phyloP scores from a whole-genome alignment of 2,329 filamentous ascomycete species.

The Chaetomiaceae sp. region DNA sequence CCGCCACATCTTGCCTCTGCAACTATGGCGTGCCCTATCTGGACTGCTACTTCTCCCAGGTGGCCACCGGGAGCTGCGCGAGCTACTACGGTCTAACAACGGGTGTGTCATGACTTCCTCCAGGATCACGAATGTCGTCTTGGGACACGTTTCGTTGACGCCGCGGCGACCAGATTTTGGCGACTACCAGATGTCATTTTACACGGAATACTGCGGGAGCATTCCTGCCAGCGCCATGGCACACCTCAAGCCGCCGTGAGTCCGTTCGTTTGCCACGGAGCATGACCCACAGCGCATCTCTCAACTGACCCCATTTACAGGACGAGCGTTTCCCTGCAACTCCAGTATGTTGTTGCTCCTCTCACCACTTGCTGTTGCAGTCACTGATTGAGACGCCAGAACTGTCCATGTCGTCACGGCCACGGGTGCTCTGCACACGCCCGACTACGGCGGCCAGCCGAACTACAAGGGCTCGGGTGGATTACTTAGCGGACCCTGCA shows the following conservation, averaged over 20 bases:
- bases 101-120: not conserved
- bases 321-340: slow-evolving; percentile 18
- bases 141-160: not conserved
- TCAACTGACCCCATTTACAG: slow-evolving; percentile 2
- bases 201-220: slow-evolving; percentile 16
- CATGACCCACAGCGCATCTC: not conserved
- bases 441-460: slow-evolving; percentile 11
- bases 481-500: slow-evolving; percentile 23
- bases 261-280: not conserved
- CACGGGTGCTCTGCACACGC: not conserved
- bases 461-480: slow-evolving; percentile 20
- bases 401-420: slow-evolving; percentile 18
- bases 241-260: slow-evolving; percentile 18
- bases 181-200: slow-evolving; percentile 19
- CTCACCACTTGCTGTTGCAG: too few species aligned
- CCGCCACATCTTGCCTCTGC: slow-evolving; percentile 21
- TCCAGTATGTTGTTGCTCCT: slow-evolving; percentile 16
- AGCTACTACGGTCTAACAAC: slow-evolving; percentile 5
- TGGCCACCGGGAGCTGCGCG: slow-evolving; percentile 13
- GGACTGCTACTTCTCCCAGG: slow-evolving; percentile 20
- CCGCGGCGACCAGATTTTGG: slow-evolving; percentile 3
- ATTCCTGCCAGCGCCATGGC: slow-evolving; percentile 16
- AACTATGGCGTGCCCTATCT: slow-evolving; percentile 22
- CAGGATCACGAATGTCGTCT: not conserved
- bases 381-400: slow-evolving; percentile 3